A percentile compares a stretch with the other conserved stretches of the same genome.
Conservation (phyloP, 495 filamentous ascomycete species). For the Aspergillus bertholletiae region DNA sequence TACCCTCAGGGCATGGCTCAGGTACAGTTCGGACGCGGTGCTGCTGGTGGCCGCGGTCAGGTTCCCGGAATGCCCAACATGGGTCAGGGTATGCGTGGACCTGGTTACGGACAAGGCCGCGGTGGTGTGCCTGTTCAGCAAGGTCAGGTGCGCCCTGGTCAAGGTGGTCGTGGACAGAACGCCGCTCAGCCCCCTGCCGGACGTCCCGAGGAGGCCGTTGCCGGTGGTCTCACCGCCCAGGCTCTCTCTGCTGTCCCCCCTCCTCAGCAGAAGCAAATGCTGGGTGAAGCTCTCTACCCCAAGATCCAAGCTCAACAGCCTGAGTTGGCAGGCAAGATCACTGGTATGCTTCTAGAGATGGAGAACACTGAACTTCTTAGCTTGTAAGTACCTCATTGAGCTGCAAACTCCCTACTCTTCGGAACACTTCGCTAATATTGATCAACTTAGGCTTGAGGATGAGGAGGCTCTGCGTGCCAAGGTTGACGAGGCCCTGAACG, state of each 20-base stretch:
- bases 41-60: conserved; percentile 68
- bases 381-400: conserved; percentile 70
- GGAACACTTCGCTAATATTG: conserved; percentile 19
- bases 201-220: conserved; percentile 26
- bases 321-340: conserved; percentile 97
- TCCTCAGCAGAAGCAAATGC: conserved; percentile 90
- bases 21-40: conserved; percentile 64
- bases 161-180: conserved; percentile 35
- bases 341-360: conserved; percentile 99
- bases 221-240: conserved; percentile 34
- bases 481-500: conserved; percentile 92
- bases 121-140: conserved; percentile 44
- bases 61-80: conserved; percentile 67
- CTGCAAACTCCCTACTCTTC: background rate
- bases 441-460: conserved; percentile 70
- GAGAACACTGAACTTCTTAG: conserved; percentile 88
- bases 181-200: conserved; percentile 33
- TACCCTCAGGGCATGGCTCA: conserved; percentile 59
- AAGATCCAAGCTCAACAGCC: conserved; percentile 94
- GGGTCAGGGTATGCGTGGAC: conserved; percentile 66
- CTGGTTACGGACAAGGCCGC: conserved; percentile 52
- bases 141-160: conserved; percentile 48
- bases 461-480: conserved; percentile 85
- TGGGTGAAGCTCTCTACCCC: conserved; percentile 95
- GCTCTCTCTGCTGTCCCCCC: conserved; percentile 54